Evolutionary conservation across 768 basidiomycete species (phyloP), one percentile per base, ranked within the genome.

Genomic region (Kwoniella sp.): DNA sequence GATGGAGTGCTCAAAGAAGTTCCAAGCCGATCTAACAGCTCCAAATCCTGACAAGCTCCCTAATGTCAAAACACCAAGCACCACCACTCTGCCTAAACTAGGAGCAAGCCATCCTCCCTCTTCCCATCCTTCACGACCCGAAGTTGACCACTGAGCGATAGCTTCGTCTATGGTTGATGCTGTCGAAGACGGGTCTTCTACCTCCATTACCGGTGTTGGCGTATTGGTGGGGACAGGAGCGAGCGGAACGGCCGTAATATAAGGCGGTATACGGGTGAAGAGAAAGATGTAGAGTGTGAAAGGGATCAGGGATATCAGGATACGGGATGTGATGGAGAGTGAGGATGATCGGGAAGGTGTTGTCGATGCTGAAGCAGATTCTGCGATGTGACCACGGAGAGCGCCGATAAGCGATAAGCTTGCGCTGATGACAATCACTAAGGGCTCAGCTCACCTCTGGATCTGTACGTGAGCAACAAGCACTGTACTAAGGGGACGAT

Each of bases 241-340:
- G 15, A 71, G 46, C 10, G 65, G 60, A 1, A 68, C 60, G 15
- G 74, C 69, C 2, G 76, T 78, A 26, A 79, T 58, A 59, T 79
- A 79, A 9, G 78, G 78, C 12, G 78, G 78, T 2, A 79, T 79
- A 2, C 68, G 64, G 52, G 78, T 76, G 67, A 79, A 79, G 36
- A 74, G 63, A 63, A 79, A 77, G 59, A 71, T 64, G 68, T 79
- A 79, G 9, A 79, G 55, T 1, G 73, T 64, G 59, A 79, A 79
- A 1, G 78, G 78, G 54, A 79, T 68, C 9, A 77, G 67, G 15
- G 77, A 68, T 49, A 79, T 70, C 26, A 76, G 64, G 21, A 79
- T 27, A 5, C 78, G 69, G 44, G 70, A 66, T 6, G 63, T 46
- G 29, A 77, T 59, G 13, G 72, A 64, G 21, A 76, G 68, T 6